Evolutionary conservation across 257 asterid genomes (phyloP).

Genomic region (Euphrasia confusa): DNA sequence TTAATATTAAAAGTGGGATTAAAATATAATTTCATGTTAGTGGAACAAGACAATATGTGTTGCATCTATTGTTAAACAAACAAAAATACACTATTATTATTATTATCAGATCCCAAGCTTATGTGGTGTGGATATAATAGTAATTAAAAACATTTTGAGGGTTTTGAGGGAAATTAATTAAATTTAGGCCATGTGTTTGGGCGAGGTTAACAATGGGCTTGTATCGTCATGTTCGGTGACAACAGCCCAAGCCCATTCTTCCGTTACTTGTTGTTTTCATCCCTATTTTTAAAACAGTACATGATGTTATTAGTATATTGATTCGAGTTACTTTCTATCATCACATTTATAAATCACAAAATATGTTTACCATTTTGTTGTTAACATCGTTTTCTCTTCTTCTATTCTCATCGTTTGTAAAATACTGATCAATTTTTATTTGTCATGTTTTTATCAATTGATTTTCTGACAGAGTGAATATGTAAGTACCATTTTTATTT

Average conservation of each 20-base stretch:
- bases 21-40: slow-evolving; percentile 31
- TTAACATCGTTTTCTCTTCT: no score
- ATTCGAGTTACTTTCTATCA: no score
- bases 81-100: slow-evolving; percentile 25
- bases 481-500: no score
- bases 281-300: no score
- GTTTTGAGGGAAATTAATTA: slow-evolving; percentile 11
- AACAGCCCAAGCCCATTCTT: slow-evolving; percentile 7
- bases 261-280: no score
- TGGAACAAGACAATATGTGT: slow-evolving; percentile 55
- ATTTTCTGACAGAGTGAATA: no score
- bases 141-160: slow-evolving; percentile 21
- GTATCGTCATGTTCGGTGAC: slow-evolving; percentile 10
- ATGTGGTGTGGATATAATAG: slow-evolving; percentile 26
- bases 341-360: no score
- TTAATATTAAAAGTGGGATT: slow-evolving; percentile 23
- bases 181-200: slow-evolving; percentile 24
- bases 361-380: no score
- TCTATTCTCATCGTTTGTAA: no score
- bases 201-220: slow-evolving; percentile 24
- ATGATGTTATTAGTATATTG: no score
- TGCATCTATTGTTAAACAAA: slow-evolving; percentile 21
- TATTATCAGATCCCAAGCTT: slow-evolving; percentile 55
- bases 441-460: no score
- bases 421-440: no score